Conservation (phyloP, 176 grass and related monocot species). For the Hordeum vulgare region DNA sequence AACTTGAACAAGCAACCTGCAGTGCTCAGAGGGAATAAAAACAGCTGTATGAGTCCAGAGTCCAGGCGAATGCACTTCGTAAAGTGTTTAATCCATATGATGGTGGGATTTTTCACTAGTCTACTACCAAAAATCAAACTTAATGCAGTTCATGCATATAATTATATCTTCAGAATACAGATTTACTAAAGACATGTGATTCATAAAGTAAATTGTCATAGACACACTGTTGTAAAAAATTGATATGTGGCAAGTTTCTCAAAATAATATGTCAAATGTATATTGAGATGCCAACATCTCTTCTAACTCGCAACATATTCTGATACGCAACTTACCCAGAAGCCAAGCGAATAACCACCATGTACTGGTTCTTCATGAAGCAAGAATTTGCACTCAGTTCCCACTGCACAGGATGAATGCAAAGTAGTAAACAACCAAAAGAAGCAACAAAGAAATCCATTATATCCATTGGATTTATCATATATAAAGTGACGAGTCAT, state of each 20-base stretch:
- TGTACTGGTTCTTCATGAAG: conserved; percentile 90
- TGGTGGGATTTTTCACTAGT: not conserved
- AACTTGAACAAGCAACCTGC: conserved; percentile 79
- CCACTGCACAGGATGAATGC: conserved; percentile 53
- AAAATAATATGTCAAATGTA: not conserved
- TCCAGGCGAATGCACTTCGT: not conserved
- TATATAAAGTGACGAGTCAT: not conserved
- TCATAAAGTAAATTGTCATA: not conserved
- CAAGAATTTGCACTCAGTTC: conserved; percentile 80
- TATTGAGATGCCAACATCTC: not conserved
- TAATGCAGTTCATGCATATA: not conserved
- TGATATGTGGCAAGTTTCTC: not conserved
- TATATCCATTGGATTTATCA: not conserved
- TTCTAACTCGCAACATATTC: not conserved
- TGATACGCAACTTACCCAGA: conserved; percentile 53
- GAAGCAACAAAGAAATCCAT: not conserved
- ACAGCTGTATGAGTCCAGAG: not conserved
- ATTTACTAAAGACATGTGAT: not conserved
- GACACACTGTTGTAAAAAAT: not conserved
- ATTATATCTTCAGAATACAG: not conserved
- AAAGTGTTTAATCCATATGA: not conserved
- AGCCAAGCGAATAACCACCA: conserved; percentile 67
- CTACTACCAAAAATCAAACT: not conserved
- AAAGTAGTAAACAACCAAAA: conserved; percentile 20
- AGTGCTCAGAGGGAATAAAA: conserved; percentile 12